Conservation (phyloP, 2,329 filamentous ascomycete genomes). For the Ophiocordyceps camponoti-leonardi region DNA sequence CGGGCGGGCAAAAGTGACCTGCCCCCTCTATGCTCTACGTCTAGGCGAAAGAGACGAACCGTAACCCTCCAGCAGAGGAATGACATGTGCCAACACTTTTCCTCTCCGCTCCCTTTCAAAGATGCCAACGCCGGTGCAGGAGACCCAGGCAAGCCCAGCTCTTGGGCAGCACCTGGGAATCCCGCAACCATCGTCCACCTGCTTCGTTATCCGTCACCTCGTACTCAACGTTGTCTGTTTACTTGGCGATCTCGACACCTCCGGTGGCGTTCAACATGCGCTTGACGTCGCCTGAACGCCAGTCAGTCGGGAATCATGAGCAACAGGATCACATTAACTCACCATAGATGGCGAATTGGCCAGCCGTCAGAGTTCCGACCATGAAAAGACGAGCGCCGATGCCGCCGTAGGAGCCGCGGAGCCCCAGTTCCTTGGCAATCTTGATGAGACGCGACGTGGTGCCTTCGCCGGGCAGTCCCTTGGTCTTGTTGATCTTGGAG, state of each 20-base stretch:
- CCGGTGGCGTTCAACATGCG: conserved; percentile 28
- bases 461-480: conserved; percentile 72
- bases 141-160: conserved; percentile 4
- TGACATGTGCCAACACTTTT: not conserved
- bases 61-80: not conserved
- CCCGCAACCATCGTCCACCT: not conserved
- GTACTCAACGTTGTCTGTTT: conserved; percentile 1
- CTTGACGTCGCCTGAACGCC: conserved; percentile 37
- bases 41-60: conserved; percentile 5
- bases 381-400: conserved; percentile 53
- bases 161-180: conserved; percentile 3
- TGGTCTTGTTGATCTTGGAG: conserved; percentile 91
- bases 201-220: not conserved
- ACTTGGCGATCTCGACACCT: conserved; percentile 10
- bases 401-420: conserved; percentile 63
- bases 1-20: conserved; percentile 6
- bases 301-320: too few species aligned
- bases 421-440: conserved; percentile 72
- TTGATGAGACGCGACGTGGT: conserved; percentile 68
- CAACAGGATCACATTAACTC: too few species aligned
- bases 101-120: not conserved
- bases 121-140: conserved; percentile 1
- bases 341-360: conserved; percentile 79
- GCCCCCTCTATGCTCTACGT: conserved; percentile 8
- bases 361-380: conserved; percentile 57